Base-by-base conservation (phyloP, 2,329 filamentous ascomycete genomes). In the Cladosporium cucumerinum region DNA sequence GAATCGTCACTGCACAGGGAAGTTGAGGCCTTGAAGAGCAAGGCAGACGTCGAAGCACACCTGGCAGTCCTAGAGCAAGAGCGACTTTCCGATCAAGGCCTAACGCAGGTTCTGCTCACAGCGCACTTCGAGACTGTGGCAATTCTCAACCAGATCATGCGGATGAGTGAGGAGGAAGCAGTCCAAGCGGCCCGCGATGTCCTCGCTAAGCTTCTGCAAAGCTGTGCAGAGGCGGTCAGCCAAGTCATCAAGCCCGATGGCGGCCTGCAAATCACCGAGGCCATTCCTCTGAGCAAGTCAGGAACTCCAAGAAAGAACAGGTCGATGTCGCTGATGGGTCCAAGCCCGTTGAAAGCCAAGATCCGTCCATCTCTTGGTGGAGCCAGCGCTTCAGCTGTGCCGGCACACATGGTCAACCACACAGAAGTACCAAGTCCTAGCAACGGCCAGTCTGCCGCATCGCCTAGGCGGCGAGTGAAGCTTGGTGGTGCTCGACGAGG, bases 201-300 rank as follows among this genome's bases (percentile, higher is more conserved):
- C 55, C 87, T 99, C 59, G 85, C 86, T 65, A 89, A 90, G 66
- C 85, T 99, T 65, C 83, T 98, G 18, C 87, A 92, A 65, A 86
- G 86, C 3, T 94, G 93, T 64, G 89, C 87, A 51, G 84, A 87
- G 28, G 88, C 91, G 0, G 87, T 89, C 7, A 88, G 91, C 0
- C 92, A 96, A 71, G 87, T 97, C 28, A 90, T 99, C 76, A 97
- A 96, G 75, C 93, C 94, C 1, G 94, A 97, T 71, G 92, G 92
- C 23, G 85, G 82, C 63, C 78, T 88, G 4, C 82, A 86, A 0
- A 79, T 87, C 5, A 81, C 77, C 0, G 88, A 94, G 65, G 82
- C 85, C 39, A 89, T 92, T 69, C 86, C 91, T 7, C 90, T 92
- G 2, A 85, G 82, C 11, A 89, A 88, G 70, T 81, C 85, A 43